These are phyloP conservation scores for Mucor racemosus DNA, from an alignment of 371 early-diverging fungal species.

Conservation along the genomic window DNA sequence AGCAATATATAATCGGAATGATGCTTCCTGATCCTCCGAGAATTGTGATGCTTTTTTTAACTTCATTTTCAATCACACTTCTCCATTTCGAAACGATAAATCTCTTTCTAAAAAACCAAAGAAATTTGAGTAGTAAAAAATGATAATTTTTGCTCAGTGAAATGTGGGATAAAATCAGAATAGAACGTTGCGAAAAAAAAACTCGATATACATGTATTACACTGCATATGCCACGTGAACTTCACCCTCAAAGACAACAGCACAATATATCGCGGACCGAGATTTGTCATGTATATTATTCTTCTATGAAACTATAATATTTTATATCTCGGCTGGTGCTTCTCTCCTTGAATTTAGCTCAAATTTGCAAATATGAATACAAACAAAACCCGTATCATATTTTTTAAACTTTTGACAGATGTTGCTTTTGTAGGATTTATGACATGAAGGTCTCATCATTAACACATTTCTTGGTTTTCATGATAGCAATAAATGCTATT, in stretches of 20 bases:
- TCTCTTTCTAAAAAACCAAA: neutral
- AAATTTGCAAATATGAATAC: neutral
- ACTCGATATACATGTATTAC: neutral
- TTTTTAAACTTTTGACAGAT: neutral
- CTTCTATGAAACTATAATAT: too few relatives aligned
- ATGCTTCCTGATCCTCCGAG: conserved; percentile 19
- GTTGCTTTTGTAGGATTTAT: neutral
- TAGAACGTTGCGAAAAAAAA: neutral
- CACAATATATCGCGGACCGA: neutral
- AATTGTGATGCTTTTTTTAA: neutral
- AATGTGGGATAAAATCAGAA: neutral
- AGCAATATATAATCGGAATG: conserved; percentile 5
- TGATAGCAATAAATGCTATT: neutral
- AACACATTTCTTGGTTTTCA: neutral
- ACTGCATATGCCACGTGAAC: neutral
- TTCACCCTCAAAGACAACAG: neutral
- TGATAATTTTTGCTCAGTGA: too few relatives aligned
- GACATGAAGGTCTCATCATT: neutral
- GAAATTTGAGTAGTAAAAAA: neutral
- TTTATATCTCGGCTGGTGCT: neutral
- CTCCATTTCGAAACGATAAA: too few relatives aligned
- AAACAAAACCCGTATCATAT: neutral
- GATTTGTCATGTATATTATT: neutral
- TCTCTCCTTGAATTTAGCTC: neutral
- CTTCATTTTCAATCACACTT: too few relatives aligned